Evolutionary conservation across 306 rosid species (phyloP).

Genomic region (Cyclanthera cordifolia): DNA sequence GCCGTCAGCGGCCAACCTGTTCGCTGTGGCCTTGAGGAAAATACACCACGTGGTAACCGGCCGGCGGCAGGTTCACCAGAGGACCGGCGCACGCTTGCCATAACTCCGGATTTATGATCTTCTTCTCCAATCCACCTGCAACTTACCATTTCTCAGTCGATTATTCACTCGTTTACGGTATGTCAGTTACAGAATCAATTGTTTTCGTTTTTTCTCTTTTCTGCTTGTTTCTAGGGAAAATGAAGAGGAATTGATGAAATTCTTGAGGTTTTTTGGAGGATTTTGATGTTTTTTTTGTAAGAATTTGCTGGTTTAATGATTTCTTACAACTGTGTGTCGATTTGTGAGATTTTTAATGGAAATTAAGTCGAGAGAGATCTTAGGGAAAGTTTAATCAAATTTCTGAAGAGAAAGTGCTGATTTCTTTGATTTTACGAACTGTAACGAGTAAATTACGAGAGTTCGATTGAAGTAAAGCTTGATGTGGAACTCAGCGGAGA

Average conservation of each 20-base stretch:
- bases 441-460: background rate
- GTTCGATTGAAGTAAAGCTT: background rate
- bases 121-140: slow-evolving; percentile 33
- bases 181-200: background rate
- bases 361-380: background rate
- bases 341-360: background rate
- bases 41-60: slow-evolving; percentile 78
- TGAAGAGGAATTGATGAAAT: background rate
- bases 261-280: background rate
- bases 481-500: background rate
- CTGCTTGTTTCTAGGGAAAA: slow-evolving; percentile 15
- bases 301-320: background rate
- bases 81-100: slow-evolving; percentile 99
- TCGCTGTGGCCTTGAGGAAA: slow-evolving; percentile 96
- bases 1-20: slow-evolving; percentile 30
- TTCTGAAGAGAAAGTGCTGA: background rate
- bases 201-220: background rate
- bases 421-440: background rate
- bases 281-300: background rate
- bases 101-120: slow-evolving; percentile 63
- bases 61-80: slow-evolving; percentile 67
- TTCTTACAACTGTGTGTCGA: background rate
- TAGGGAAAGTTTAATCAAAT: background rate
- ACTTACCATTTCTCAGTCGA: slow-evolving; percentile 23
- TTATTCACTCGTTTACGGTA: slow-evolving; percentile 1